phyloP scores from a whole-genome alignment of 768 basidiomycete genomes.

The Rhodotorula taiwanensis region DNA sequence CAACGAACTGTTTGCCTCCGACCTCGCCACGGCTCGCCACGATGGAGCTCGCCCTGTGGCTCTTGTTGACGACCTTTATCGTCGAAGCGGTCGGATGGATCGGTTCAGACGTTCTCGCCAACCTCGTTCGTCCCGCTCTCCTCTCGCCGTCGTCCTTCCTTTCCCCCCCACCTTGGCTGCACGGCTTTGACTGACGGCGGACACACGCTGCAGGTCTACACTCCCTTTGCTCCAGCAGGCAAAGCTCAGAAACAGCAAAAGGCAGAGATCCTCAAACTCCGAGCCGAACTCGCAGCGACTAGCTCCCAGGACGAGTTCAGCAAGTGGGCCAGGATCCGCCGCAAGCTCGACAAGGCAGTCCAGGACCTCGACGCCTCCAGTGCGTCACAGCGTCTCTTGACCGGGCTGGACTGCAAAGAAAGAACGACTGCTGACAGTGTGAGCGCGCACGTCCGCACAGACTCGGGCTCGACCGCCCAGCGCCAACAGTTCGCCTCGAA shows the following conservation, averaged over 20 bases:
- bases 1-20: too few species aligned
- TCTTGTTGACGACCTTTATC: constrained; percentile 15
- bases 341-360: constrained; percentile 85
- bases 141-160: background rate
- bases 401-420: background rate
- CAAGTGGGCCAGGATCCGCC: constrained; percentile 89
- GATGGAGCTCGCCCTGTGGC: constrained; percentile 22
- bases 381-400: constrained; percentile 42
- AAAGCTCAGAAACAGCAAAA: constrained; percentile 66
- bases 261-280: constrained; percentile 66
- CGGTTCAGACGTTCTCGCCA: constrained; percentile 26
- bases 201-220: constrained; percentile 26
- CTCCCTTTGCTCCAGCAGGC: constrained; percentile 55
- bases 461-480: constrained; percentile 58
- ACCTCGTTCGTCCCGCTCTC: constrained; percentile 9
- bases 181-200: too few species aligned
- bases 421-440: background rate
- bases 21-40: background rate
- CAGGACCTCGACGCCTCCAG: constrained; percentile 87
- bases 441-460: constrained; percentile 47
- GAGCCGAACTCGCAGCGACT: constrained; percentile 77
- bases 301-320: constrained; percentile 97
- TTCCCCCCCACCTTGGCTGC: too few species aligned
- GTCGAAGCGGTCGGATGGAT: constrained; percentile 20
- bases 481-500: constrained; percentile 60